Conservation (phyloP, 2,329 filamentous ascomycete genomes). For the Emergomyces orientalis region DNA sequence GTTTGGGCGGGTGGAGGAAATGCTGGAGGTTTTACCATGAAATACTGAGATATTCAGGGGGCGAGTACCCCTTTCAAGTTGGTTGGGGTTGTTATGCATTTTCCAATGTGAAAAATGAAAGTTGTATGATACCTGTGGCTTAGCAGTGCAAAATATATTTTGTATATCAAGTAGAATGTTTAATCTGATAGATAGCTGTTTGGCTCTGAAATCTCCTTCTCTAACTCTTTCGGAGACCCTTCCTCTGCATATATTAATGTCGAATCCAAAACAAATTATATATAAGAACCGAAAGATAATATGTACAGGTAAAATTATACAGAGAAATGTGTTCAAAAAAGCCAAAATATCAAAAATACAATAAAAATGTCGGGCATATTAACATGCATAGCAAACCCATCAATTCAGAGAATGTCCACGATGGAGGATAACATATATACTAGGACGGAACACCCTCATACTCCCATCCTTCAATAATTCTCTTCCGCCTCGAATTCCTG, state of each 20-base stretch:
- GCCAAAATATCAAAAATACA: not conserved
- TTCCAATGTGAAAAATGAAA: not conserved
- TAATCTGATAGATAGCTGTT: not conserved
- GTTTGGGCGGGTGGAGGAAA: conserved; percentile 47
- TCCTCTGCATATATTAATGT: not conserved
- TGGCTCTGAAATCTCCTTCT: not conserved
- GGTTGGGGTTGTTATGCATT: not conserved
- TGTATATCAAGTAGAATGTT: not conserved
- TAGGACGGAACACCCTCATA: conserved; percentile 58
- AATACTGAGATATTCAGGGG: not conserved
- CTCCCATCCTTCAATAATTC: conserved; percentile 49
- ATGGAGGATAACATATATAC: not conserved
- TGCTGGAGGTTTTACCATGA: conserved; percentile 41
- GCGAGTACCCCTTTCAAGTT: not conserved
- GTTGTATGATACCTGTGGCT: not conserved
- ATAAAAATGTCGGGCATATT: not conserved
- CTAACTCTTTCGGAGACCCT: not conserved
- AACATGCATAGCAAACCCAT: not conserved
- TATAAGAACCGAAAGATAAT: not conserved
- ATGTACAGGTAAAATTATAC: not conserved
- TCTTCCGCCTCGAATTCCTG: conserved; percentile 42
- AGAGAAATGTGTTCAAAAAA: conserved; percentile 1
- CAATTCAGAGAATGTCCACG: not conserved
- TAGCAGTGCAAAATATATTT: not conserved
- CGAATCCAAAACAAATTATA: not conserved